These are phyloP conservation scores for Cicer judaicum DNA, from an alignment of 306 rosid genomes.

Conservation along the genomic window DNA sequence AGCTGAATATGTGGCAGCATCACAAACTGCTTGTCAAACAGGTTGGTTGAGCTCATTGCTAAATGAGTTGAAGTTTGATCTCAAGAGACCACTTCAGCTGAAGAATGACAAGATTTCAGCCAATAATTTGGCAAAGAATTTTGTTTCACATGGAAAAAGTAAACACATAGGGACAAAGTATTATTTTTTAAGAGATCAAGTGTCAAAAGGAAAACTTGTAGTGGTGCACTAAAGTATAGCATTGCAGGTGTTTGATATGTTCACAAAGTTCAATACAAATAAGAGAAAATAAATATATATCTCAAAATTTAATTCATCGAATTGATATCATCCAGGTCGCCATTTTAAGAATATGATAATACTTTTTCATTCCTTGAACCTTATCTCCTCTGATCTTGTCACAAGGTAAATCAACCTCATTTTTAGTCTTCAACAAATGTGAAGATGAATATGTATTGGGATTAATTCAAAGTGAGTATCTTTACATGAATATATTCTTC, in stretches of 20 bases:
- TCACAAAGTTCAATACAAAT: no score
- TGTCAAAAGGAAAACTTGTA: neutral
- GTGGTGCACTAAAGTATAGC: neutral
- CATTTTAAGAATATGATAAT: no score
- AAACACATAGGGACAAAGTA: neutral
- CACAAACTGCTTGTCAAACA: neutral
- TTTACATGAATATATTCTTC: neutral
- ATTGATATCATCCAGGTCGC: no score
- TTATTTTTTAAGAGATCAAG: neutral
- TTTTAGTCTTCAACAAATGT: no score
- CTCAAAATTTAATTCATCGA: no score
- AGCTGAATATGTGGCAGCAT: neutral
- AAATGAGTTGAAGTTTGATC: neutral
- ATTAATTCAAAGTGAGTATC: no score
- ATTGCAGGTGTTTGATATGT: neutral
- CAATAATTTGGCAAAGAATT: neutral
- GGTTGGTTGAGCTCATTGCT: neutral
- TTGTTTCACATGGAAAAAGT: neutral
- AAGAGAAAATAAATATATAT: no score
- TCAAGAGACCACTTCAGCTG: neutral
- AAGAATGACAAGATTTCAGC: constrained; percentile 5
- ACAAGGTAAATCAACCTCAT: no score
- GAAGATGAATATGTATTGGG: no score
- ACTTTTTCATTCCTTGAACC: no score
- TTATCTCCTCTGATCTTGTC: no score